Percentiles rank a stretch among this genome's conserved stretches.
Evolutionary conservation across 495 filamentous ascomycete genomes (phyloP).

Genomic region (Clohesyomyces aquaticus): DNA sequence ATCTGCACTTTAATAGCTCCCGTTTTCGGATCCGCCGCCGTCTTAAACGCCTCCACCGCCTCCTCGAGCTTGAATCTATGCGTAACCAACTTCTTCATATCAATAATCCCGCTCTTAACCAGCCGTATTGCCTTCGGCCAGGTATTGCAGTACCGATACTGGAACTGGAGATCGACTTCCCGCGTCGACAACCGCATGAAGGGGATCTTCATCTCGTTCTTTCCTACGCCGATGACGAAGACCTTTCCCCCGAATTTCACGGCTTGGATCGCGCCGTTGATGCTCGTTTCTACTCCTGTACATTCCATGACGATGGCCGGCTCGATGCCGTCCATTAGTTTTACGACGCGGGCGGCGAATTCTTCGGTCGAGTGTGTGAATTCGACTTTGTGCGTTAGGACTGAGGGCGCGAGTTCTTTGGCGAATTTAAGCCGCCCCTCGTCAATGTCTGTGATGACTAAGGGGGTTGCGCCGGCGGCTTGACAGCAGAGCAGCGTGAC

Average conservation of each 20-base stretch:
- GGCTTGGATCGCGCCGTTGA: slow-evolving; percentile 81
- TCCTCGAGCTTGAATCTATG: slow-evolving; percentile 86
- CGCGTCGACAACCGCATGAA: slow-evolving; percentile 89
- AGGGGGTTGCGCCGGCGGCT: slow-evolving; percentile 81
- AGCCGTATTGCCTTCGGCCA: slow-evolving; percentile 93
- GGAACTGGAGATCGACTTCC: slow-evolving; percentile 92
- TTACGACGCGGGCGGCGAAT: slow-evolving; percentile 66
- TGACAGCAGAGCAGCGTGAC: slow-evolving; percentile 79
- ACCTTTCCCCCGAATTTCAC: slow-evolving; percentile 93
- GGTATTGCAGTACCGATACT: slow-evolving; percentile 93
- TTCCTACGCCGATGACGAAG: slow-evolving; percentile 90
- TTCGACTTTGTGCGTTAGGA: slow-evolving; percentile 78
- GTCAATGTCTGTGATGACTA: slow-evolving; percentile 93
- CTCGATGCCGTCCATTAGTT: slow-evolving; percentile 69
- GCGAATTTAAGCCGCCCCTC: slow-evolving; percentile 81
- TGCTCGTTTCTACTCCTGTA: slow-evolving; percentile 88
- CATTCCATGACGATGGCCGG: slow-evolving; percentile 82
- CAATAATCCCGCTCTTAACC: slow-evolving; percentile 77
- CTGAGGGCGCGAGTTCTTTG: slow-evolving; percentile 71
- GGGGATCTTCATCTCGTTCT: slow-evolving; percentile 89
- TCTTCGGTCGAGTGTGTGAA: slow-evolving; percentile 68
- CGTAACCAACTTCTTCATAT: slow-evolving; percentile 79
- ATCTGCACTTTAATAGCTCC: slow-evolving; percentile 97
- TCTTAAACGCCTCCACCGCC: slow-evolving; percentile 85
- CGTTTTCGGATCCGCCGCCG: slow-evolving; percentile 80